Evolutionary conservation across 345 rosid species (phyloP), one percentile per base, ranked within the genome.

Genomic region (Rhodamnia rubescens): DNA sequence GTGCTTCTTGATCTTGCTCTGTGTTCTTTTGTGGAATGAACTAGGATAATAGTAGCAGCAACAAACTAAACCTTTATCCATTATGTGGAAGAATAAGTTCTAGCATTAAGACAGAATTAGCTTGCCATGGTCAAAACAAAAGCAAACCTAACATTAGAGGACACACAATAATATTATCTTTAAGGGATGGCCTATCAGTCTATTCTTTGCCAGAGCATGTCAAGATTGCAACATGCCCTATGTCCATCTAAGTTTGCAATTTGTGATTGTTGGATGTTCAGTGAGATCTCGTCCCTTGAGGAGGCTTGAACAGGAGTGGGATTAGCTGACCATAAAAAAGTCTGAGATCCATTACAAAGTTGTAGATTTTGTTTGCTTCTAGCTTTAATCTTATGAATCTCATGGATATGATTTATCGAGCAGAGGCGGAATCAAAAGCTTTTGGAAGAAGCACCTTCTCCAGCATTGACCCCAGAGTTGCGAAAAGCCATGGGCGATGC

Each of bases 401-500:
- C 80, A 69, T 69, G 18, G 18, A 82, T 80, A 53, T 89, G 90
- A 50, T 83, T 88, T 82, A 51, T 82, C 18, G 85, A 84, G 54
- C 93, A 97, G 99, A 94, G 99, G 87, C 97, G 98, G 88, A 97
- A 96, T 86, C 99, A 97, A 86, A 97, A 97, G 89, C 91, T 95
- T 87, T 89, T 97, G 82, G 99, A 97, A 93, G 99, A 97, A 91
- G 99, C 99, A 57, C 99, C 99, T 53, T 97, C 98, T 87, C 99
- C 99, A 59, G 99, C 98, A 87, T 87, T 97, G 92, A 97, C 98
- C 87, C 91, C 96, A 57, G 98, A 97, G 87, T 88, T 97, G 90
- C 91, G 99, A 51, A 97, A 95, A 90, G 98, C 98, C 89, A 97
- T 97, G 99, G 98, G 98, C 88, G 99, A 97, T 93, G 98, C 99